Evolutionary conservation across 2,329 filamentous ascomycete species (phyloP).

Genomic region (Cladosporium sp.): DNA sequence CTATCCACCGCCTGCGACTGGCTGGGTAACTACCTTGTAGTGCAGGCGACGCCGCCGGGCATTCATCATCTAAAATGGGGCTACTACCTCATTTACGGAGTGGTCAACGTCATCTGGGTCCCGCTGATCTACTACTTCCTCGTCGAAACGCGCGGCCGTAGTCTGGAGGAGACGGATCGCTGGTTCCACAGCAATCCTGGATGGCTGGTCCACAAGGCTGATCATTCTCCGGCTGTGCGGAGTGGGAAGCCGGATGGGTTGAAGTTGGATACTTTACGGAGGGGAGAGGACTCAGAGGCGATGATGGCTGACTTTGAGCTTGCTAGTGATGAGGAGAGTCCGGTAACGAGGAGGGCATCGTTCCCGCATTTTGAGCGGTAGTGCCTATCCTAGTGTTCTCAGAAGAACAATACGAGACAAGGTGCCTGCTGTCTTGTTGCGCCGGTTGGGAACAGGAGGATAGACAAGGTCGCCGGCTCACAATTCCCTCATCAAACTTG

Average conservation of each 20-base stretch:
- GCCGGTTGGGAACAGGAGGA: no score
- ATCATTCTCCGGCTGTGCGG: slow-evolving; percentile 6
- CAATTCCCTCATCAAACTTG: no score
- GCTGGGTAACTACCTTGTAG: slow-evolving; percentile 44
- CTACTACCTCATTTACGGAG: slow-evolving; percentile 24
- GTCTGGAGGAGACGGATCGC: slow-evolving; percentile 20
- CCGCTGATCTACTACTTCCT: slow-evolving; percentile 57
- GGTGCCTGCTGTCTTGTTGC: no score
- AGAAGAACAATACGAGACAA: no score
- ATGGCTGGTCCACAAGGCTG: slow-evolving; percentile 19
- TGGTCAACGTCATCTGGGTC: slow-evolving; percentile 36
- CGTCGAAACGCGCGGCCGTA: slow-evolving; percentile 19
- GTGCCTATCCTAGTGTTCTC: no score
- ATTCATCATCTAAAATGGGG: slow-evolving; percentile 23
- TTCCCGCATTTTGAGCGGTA: slow-evolving; percentile 5
- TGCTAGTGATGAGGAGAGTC: slow-evolving; percentile 10
- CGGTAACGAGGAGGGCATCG: slow-evolving; percentile 12
- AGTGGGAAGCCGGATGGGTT: neutral
- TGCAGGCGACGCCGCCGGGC: slow-evolving; percentile 20
- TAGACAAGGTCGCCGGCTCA: no score
- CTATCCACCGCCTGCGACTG: slow-evolving; percentile 48
- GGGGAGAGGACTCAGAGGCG: slow-evolving; percentile 16
- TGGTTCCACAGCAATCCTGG: slow-evolving; percentile 17
- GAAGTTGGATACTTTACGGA: slow-evolving; percentile 6
- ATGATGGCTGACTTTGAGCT: slow-evolving; percentile 19